These are phyloP conservation scores for Phenoliferia sp. DNA, from an alignment of 1,284 basidiomycete genomes.

Conservation along the genomic window DNA sequence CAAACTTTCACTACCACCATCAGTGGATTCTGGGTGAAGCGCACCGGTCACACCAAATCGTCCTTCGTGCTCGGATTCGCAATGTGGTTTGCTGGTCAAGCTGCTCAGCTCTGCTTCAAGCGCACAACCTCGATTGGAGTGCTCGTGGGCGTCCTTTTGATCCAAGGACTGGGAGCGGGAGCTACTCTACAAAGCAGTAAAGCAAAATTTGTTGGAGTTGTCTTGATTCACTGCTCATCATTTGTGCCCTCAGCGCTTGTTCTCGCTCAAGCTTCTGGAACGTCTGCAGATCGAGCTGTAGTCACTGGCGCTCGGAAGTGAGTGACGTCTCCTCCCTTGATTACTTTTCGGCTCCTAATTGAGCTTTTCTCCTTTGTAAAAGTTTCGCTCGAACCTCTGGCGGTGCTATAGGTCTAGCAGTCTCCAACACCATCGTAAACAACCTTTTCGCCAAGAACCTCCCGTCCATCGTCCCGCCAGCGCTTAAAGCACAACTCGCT, in stretches of 20 bases:
- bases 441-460: constrained; percentile 17
- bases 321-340: background rate
- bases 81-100: constrained; percentile 37
- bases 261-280: constrained; percentile 36
- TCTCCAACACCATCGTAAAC: constrained; percentile 36
- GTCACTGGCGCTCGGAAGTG: constrained; percentile 32
- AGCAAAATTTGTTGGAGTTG: background rate
- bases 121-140: constrained; percentile 21
- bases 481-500: constrained; percentile 9
- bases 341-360: background rate
- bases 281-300: constrained; percentile 33
- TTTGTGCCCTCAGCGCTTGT: constrained; percentile 33
- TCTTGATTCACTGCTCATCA: background rate
- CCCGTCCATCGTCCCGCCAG: constrained; percentile 13
- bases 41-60: constrained; percentile 23
- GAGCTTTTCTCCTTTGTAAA: background rate
- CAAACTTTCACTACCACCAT: constrained; percentile 35
- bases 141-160: constrained; percentile 28
- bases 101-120: constrained; percentile 30
- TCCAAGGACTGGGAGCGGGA: constrained; percentile 36
- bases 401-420: constrained; percentile 18
- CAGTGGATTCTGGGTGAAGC: constrained; percentile 35
- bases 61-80: constrained; percentile 37
- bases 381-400: constrained; percentile 14
- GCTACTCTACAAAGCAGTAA: background rate